phyloP scores from a whole-genome alignment of 805 yeast species.

The Zygosaccharomyces gambellarensis region DNA sequence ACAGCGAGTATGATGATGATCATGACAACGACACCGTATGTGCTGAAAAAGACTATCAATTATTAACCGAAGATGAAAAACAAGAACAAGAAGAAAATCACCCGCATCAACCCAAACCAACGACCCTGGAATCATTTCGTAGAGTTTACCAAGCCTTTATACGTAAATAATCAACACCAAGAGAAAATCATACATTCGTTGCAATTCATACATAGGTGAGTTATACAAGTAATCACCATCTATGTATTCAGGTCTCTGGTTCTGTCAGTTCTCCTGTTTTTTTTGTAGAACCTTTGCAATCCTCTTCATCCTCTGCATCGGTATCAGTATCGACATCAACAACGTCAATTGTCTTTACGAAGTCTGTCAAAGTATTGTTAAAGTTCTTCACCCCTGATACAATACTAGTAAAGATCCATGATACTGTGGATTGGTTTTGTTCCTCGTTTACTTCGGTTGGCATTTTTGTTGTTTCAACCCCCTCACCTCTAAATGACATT shows the following conservation, averaged over 20 bases:
- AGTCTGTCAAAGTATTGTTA: neutral
- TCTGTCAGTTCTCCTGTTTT: neutral
- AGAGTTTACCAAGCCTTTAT: conserved; percentile 1
- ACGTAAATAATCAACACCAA: neutral
- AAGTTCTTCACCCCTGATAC: neutral
- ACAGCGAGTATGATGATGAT: neutral
- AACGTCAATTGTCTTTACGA: neutral
- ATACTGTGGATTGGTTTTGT: neutral
- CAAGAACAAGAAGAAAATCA: neutral
- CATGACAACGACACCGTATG: neutral
- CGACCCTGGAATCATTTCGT: neutral
- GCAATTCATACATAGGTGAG: neutral
- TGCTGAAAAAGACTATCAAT: conserved; percentile 1
- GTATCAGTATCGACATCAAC: neutral
- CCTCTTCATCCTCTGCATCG: neutral
- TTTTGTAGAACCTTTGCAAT: neutral
- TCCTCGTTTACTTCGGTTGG: neutral
- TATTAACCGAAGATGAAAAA: neutral
- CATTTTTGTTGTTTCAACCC: neutral
- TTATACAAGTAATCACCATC: neutral
- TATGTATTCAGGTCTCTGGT: neutral
- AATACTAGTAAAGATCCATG: neutral
- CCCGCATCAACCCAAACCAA: neutral
- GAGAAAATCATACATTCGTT: neutral
- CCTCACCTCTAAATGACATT: neutral